These are phyloP conservation scores for Microsporum audouinii DNA, from an alignment of 2,329 filamentous ascomycete species.

Conservation along the genomic window DNA sequence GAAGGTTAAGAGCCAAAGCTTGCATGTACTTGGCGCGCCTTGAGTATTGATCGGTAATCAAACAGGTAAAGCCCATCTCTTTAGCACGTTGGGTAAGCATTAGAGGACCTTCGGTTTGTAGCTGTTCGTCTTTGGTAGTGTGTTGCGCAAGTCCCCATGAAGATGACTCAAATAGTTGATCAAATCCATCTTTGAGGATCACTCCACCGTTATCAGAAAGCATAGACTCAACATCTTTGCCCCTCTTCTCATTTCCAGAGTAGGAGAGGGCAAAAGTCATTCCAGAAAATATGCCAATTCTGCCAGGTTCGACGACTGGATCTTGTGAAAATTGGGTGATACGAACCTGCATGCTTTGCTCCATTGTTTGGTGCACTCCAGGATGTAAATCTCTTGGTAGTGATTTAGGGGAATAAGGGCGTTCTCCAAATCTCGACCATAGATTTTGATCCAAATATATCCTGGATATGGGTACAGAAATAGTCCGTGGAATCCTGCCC, in stretches of 20 bases:
- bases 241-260: slow-evolving; percentile 44
- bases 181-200: slow-evolving; percentile 64
- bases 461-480: slow-evolving; percentile 33
- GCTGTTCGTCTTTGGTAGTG: background rate
- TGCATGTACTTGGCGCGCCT: slow-evolving; percentile 89
- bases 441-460: slow-evolving; percentile 38
- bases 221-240: slow-evolving; percentile 46
- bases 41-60: slow-evolving; percentile 77
- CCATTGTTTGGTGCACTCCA: slow-evolving; percentile 28
- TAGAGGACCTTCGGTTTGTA: slow-evolving; percentile 26
- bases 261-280: slow-evolving; percentile 87
- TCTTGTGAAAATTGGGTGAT: slow-evolving; percentile 32
- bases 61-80: slow-evolving; percentile 62
- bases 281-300: slow-evolving; percentile 52
- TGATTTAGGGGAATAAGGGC: slow-evolving; percentile 25
- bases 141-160: slow-evolving; percentile 12
- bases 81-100: slow-evolving; percentile 43
- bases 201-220: slow-evolving; percentile 62
- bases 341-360: slow-evolving; percentile 13
- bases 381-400: slow-evolving; percentile 13
- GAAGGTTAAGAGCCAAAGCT: slow-evolving; percentile 77
- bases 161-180: slow-evolving; percentile 57
- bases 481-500: slow-evolving; percentile 19
- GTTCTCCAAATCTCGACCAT: slow-evolving; percentile 36
- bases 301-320: slow-evolving; percentile 27